phyloP scores from a whole-genome alignment of 2,329 filamentous ascomycete species.

The Aotearoamyces nothofagi region DNA sequence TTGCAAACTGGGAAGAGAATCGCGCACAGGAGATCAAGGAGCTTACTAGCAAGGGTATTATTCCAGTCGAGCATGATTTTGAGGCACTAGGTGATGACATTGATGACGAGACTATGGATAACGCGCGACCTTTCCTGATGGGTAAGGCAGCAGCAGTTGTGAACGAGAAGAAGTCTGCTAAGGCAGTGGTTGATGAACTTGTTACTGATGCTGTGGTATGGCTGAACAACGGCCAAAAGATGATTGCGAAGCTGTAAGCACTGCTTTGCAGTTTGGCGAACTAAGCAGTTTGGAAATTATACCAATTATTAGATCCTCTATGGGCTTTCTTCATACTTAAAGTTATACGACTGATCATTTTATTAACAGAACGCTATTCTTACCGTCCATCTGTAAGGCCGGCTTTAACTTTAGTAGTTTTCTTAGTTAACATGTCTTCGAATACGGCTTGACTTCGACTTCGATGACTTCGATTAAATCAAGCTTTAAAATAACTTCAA shows the following conservation, averaged over 20 bases:
- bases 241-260: constrained; percentile 60
- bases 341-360: no score
- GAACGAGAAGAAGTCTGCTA: constrained; percentile 82
- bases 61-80: constrained; percentile 88
- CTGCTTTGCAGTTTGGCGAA: no score
- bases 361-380: no score
- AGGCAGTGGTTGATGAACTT: constrained; percentile 88
- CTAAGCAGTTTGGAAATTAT: no score
- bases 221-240: constrained; percentile 52
- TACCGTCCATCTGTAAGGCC: no score
- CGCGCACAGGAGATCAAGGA: constrained; percentile 82
- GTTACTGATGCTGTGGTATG: constrained; percentile 64
- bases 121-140: constrained; percentile 86
- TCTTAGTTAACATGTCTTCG: no score
- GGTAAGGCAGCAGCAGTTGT: constrained; percentile 91
- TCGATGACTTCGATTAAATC: no score
- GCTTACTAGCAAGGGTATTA: constrained; percentile 73
- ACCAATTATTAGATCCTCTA: no score
- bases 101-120: constrained; percentile 55
- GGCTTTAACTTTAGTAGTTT: no score
- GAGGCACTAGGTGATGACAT: constrained; percentile 68
- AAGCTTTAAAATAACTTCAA: no score
- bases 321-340: no score
- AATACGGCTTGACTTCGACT: no score
- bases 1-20: constrained; percentile 91